Conservation (phyloP, 1,284 basidiomycete genomes). For the Apiotrichum domesticum region DNA sequence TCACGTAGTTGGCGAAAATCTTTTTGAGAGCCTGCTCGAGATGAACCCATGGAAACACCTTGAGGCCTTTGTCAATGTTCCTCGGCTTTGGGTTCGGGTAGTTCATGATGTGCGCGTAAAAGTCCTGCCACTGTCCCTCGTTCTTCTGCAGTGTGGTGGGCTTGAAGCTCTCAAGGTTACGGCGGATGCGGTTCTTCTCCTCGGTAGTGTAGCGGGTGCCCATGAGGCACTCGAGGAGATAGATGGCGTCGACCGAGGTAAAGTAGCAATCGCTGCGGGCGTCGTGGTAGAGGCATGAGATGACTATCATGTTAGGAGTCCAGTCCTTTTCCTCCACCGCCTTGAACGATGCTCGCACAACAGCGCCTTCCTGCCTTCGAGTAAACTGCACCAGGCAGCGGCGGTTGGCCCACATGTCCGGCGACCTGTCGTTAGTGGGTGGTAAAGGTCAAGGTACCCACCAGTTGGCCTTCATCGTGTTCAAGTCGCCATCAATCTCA, state of each 20-base stretch:
- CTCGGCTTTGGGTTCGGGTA: constrained; percentile 89
- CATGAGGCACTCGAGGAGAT: constrained; percentile 80
- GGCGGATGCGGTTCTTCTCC: constrained; percentile 91
- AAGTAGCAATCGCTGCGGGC: constrained; percentile 73
- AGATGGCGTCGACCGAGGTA: constrained; percentile 93
- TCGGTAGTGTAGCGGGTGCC: constrained; percentile 80
- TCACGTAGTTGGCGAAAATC: constrained; percentile 89
- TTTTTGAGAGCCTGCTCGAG: constrained; percentile 78
- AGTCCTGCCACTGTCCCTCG: constrained; percentile 53
- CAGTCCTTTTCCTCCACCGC: constrained; percentile 49
- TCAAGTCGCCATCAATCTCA: constrained; percentile 49
- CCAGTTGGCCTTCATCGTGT: constrained; percentile 53
- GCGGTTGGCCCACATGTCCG: constrained; percentile 50
- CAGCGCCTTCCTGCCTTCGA: constrained; percentile 51
- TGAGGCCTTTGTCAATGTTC: constrained; percentile 96
- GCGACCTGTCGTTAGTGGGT: constrained; percentile 27
- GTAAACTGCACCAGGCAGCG: constrained; percentile 54
- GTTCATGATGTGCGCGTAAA: constrained; percentile 93
- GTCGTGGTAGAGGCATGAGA: constrained; percentile 83
- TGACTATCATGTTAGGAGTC: constrained; percentile 49
- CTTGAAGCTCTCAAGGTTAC: constrained; percentile 86
- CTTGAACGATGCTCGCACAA: constrained; percentile 50
- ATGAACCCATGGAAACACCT: constrained; percentile 89
- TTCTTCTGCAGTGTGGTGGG: constrained; percentile 88
- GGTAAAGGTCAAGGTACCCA: constrained; percentile 19